Conservation (phyloP, 1,284 basidiomycete genomes). For the Boletus calvinii region DNA sequence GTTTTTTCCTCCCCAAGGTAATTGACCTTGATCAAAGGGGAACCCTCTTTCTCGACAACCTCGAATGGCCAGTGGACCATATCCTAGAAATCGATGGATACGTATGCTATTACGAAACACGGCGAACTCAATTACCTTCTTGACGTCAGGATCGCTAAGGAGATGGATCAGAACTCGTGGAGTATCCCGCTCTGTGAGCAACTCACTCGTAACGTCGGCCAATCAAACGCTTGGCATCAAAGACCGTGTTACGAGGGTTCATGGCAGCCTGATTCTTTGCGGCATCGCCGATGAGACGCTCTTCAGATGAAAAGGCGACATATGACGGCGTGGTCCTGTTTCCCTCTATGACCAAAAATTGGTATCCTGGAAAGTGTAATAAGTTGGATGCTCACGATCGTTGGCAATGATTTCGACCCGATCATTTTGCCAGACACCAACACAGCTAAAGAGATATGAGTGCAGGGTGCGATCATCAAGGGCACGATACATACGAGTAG, state of each 20-base stretch:
- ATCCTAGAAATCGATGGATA: constrained; percentile 48
- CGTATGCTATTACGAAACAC: not conserved
- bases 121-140: constrained; percentile 55
- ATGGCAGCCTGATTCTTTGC: constrained; percentile 98
- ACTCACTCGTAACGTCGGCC: constrained; percentile 91
- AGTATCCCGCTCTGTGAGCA: not conserved
- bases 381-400: constrained; percentile 63
- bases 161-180: constrained; percentile 14
- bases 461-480: constrained; percentile 3
- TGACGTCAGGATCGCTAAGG: constrained; percentile 77
- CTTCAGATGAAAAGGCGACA: constrained; percentile 96
- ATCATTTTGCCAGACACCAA: constrained; percentile 98
- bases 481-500: constrained; percentile 66
- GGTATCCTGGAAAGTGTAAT: constrained; percentile 5
- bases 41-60: constrained; percentile 91
- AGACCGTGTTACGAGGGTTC: constrained; percentile 95
- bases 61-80: constrained; percentile 95
- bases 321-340: constrained; percentile 99
- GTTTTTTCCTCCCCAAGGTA: constrained; percentile 93
- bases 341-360: constrained; percentile 66
- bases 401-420: constrained; percentile 99
- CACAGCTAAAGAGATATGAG: constrained; percentile 59
- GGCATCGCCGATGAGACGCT: constrained; percentile 98
- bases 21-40: constrained; percentile 94
- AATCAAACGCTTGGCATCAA: constrained; percentile 97